Conservation (phyloP, 2,329 filamentous ascomycete genomes). For the Bertia moriformis region DNA sequence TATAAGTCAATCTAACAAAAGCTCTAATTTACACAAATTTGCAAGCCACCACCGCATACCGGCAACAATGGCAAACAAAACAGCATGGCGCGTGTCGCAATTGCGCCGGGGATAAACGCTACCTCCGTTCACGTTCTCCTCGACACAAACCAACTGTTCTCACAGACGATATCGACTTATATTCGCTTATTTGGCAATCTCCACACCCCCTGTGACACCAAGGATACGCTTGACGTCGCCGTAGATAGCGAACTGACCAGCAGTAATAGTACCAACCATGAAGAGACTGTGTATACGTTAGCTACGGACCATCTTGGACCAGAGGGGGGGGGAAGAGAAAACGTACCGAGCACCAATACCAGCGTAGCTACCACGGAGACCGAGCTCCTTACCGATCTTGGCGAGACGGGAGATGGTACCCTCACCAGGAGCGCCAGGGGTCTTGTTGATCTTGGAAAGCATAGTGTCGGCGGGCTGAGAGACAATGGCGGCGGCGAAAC, state of each 20-base stretch:
- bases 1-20: too few species aligned
- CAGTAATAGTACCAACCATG: constrained; percentile 58
- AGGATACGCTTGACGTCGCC: constrained; percentile 57
- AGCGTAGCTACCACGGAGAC: constrained; percentile 61
- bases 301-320: constrained; percentile 37
- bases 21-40: too few species aligned
- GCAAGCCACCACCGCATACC: too few species aligned
- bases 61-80: too few species aligned
- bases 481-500: constrained; percentile 76
- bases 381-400: constrained; percentile 81
- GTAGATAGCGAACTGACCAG: constrained; percentile 81
- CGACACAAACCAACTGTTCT: too few species aligned
- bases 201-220: constrained; percentile 62
- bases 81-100: too few species aligned
- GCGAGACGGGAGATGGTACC: constrained; percentile 65
- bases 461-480: constrained; percentile 88
- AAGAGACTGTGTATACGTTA: constrained; percentile 23
- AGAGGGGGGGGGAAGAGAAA: constrained; percentile 27
- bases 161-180: too few species aligned
- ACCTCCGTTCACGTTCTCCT: too few species aligned
- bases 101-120: too few species aligned
- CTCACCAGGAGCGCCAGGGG: constrained; percentile 73
- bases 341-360: constrained; percentile 56
- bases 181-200: constrained; percentile 41
- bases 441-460: constrained; percentile 95